Percentiles rank a stretch among this genome's conserved stretches.
These are phyloP conservation scores for Corylus heterophylla DNA, from an alignment of 306 rosid genomes.

Conservation along the genomic window DNA sequence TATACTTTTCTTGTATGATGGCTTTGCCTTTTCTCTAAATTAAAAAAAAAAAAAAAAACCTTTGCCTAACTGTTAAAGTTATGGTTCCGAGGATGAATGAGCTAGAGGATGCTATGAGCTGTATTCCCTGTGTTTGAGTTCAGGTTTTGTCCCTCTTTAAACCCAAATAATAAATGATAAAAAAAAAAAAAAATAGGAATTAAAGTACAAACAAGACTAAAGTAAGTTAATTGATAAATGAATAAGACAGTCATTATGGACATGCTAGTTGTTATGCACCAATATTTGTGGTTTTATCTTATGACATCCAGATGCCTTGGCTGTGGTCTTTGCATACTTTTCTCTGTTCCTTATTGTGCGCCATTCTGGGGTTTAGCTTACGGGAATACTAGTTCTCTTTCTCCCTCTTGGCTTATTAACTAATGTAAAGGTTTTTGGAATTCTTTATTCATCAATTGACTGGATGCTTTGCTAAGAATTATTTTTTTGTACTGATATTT, in stretches of 20 bases:
- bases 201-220: too few relatives aligned
- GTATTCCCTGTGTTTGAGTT: neutral
- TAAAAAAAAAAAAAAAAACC: too few relatives aligned
- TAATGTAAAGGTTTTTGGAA: neutral
- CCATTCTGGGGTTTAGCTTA: conserved; percentile 10
- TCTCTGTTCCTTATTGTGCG: neutral
- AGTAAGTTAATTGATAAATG: neutral
- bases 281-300: neutral
- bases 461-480: neutral
- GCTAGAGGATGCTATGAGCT: neutral
- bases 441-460: neutral
- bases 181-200: too few relatives aligned
- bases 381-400: conserved; percentile 5
- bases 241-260: neutral
- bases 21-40: too few relatives aligned
- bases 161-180: neutral
- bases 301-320: conserved; percentile 14
- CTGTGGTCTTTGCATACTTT: conserved; percentile 8
- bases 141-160: neutral
- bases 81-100: neutral
- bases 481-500: conserved; percentile 34
- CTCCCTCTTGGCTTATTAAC: conserved; percentile 15
- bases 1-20: too few relatives aligned
- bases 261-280: neutral
- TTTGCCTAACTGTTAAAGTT: neutral